These are phyloP conservation scores for Cercophora sp. DNA, from an alignment of 495 filamentous ascomycete genomes.

Conservation along the genomic window DNA sequence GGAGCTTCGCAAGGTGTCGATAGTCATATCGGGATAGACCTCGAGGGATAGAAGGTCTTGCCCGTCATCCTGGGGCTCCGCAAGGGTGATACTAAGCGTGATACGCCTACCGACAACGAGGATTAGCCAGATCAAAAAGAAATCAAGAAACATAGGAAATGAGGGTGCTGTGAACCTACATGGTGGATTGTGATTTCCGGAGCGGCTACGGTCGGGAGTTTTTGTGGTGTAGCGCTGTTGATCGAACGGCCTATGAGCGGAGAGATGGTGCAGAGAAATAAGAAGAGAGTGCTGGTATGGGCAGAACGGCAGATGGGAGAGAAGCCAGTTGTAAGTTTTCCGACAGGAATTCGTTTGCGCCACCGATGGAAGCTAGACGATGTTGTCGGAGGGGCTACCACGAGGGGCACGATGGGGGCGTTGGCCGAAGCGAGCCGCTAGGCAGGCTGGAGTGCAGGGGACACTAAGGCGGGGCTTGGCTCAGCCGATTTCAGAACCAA, in stretches of 20 bases:
- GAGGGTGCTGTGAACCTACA: not conserved
- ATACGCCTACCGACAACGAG: constrained; percentile 20
- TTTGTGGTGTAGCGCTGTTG: too few species aligned
- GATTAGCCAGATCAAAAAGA: not conserved
- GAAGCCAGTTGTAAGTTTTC: too few species aligned
- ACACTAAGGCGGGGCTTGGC: not conserved
- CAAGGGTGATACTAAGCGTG: constrained; percentile 69
- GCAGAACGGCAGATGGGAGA: not conserved
- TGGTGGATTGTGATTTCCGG: not conserved
- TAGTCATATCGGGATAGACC: constrained; percentile 76
- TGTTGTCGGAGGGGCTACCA: constrained; percentile 11
- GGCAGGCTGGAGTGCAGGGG: too few species aligned
- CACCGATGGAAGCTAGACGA: not conserved
- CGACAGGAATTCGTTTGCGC: too few species aligned
- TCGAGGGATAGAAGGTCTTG: constrained; percentile 81
- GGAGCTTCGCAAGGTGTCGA: constrained; percentile 80
- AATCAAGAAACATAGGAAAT: not conserved
- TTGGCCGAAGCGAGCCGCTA: constrained; percentile 8
- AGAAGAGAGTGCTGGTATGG: not conserved
- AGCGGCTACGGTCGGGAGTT: too few species aligned
- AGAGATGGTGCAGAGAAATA: not conserved
- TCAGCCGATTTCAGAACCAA: not conserved
- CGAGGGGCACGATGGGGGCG: constrained; percentile 10
- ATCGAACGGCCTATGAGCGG: not conserved
- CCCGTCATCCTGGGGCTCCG: constrained; percentile 61